These are phyloP conservation scores for Suhomyces kunorum DNA, from an alignment of 1,139 yeast genomes.

Conservation along the genomic window DNA sequence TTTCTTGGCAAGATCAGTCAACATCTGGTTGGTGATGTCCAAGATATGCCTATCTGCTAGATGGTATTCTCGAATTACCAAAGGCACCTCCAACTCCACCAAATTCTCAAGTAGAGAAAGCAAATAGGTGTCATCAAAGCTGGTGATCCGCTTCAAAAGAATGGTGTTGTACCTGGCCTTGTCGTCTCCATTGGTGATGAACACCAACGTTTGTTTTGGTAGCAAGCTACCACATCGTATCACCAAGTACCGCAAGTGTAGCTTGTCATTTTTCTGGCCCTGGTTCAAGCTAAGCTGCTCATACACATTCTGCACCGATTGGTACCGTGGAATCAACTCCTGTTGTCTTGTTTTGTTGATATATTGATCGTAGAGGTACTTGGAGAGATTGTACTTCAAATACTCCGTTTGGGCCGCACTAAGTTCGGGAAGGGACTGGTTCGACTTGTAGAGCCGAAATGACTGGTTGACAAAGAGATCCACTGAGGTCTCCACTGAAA, in stretches of 20 bases:
- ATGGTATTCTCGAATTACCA: conserved; percentile 16
- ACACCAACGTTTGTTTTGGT: conserved; percentile 18
- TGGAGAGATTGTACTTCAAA: conserved; percentile 13
- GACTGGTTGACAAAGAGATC: conserved; percentile 18
- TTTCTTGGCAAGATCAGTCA: conserved; percentile 4
- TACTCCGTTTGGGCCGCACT: conserved; percentile 10
- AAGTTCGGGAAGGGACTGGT: conserved; percentile 6
- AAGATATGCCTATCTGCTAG: conserved; percentile 13
- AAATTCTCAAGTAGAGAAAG: conserved; percentile 15
- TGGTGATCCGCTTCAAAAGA: conserved; percentile 13
- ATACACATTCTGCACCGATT: conserved; percentile 13
- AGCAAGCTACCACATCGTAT: conserved; percentile 16
- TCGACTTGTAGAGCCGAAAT: conserved; percentile 17
- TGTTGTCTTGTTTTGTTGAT: conserved; percentile 8
- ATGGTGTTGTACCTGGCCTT: conserved; percentile 10
- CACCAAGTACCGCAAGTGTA: conserved; percentile 13
- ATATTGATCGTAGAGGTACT: conserved; percentile 10
- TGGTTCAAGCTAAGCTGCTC: conserved; percentile 13
- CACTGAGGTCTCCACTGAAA: conserved; percentile 2
- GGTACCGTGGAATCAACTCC: conserved; percentile 17
- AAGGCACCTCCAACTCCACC: conserved; percentile 12
- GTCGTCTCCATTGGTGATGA: conserved; percentile 8
- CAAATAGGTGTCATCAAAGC: conserved; percentile 11
- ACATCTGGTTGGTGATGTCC: conserved; percentile 13
- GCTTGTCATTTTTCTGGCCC: conserved; percentile 7